These are phyloP conservation scores for Kodamaea arcana DNA, from an alignment of 1,139 yeast species.

Conservation along the genomic window DNA sequence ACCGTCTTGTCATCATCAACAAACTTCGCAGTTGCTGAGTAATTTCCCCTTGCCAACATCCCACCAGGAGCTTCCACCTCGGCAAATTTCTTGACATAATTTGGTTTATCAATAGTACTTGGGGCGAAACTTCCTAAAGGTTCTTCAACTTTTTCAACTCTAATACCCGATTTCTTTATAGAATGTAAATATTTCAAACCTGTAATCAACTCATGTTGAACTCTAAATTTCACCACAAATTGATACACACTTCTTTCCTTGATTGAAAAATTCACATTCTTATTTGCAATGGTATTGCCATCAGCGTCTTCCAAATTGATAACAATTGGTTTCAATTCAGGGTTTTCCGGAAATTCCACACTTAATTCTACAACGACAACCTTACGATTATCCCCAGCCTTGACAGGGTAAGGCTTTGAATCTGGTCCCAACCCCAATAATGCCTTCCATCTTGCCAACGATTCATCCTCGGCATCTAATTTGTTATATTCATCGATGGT, in stretches of 20 bases:
- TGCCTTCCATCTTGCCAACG: constrained; percentile 89
- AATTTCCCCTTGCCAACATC: constrained; percentile 79
- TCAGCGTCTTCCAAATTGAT: constrained; percentile 59
- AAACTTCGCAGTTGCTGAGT: constrained; percentile 76
- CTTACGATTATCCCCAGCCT: constrained; percentile 67
- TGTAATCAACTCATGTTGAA: constrained; percentile 88
- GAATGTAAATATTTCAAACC: constrained; percentile 84
- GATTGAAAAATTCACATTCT: constrained; percentile 62
- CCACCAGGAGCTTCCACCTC: constrained; percentile 94
- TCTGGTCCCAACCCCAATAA: constrained; percentile 68
- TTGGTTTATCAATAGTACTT: constrained; percentile 77
- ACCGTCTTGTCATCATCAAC: constrained; percentile 80
- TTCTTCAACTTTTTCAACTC: constrained; percentile 83
- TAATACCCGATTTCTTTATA: constrained; percentile 81
- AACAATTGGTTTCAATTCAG: constrained; percentile 53
- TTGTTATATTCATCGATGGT: constrained; percentile 80
- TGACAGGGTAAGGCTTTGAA: constrained; percentile 57
- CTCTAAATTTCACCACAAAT: constrained; percentile 70
- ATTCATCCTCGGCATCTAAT: constrained; percentile 87
- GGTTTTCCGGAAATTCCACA: constrained; percentile 58
- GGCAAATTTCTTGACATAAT: constrained; percentile 70
- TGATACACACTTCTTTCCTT: constrained; percentile 77
- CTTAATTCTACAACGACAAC: constrained; percentile 80
- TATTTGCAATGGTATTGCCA: constrained; percentile 45
- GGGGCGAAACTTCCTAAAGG: constrained; percentile 92